Conservation (phyloP, 306 rosid genomes). For the Casuarina cunninghamiana region DNA sequence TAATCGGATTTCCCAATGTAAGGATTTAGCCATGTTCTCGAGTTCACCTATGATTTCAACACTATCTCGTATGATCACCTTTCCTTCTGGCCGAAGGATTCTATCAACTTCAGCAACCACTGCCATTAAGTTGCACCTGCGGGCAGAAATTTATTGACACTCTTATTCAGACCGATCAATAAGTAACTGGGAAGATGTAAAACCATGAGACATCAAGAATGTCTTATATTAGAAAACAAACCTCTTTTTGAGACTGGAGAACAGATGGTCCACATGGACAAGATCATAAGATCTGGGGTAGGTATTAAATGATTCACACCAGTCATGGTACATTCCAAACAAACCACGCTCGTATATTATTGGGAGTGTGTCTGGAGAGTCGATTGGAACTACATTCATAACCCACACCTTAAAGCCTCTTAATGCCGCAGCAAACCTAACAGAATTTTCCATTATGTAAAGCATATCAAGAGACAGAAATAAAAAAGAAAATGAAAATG, state of each 20-base stretch:
- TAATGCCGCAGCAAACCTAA: slow-evolving; percentile 83
- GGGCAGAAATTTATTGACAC: slow-evolving; percentile 14
- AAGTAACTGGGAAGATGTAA: neutral
- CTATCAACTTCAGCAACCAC: slow-evolving; percentile 83
- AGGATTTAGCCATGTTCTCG: slow-evolving; percentile 57
- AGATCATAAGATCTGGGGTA: slow-evolving; percentile 85
- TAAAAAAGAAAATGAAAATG: neutral
- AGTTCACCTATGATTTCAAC: slow-evolving; percentile 59
- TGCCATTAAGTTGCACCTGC: slow-evolving; percentile 67
- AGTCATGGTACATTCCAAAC: slow-evolving; percentile 77
- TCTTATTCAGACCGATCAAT: slow-evolving; percentile 11
- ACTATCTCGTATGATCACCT: slow-evolving; percentile 58
- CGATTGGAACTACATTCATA: slow-evolving; percentile 77
- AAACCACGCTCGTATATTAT: slow-evolving; percentile 81
- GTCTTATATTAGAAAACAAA: slow-evolving; percentile 21
- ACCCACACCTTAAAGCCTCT: slow-evolving; percentile 66
- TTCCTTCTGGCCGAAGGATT: slow-evolving; percentile 82
- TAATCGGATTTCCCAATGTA: slow-evolving; percentile 61
- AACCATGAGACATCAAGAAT: neutral
- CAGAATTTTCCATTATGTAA: slow-evolving; percentile 3
- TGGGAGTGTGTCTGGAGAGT: slow-evolving; percentile 69
- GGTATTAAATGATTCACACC: slow-evolving; percentile 85
- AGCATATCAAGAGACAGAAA: neutral
- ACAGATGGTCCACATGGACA: slow-evolving; percentile 73
- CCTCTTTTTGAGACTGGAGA: slow-evolving; percentile 60